A percentile compares a stretch with the other conserved stretches of the same genome.
Evolutionary conservation across 495 filamentous ascomycete species (phyloP).

Genomic region (Polyplosphaeria fusca): DNA sequence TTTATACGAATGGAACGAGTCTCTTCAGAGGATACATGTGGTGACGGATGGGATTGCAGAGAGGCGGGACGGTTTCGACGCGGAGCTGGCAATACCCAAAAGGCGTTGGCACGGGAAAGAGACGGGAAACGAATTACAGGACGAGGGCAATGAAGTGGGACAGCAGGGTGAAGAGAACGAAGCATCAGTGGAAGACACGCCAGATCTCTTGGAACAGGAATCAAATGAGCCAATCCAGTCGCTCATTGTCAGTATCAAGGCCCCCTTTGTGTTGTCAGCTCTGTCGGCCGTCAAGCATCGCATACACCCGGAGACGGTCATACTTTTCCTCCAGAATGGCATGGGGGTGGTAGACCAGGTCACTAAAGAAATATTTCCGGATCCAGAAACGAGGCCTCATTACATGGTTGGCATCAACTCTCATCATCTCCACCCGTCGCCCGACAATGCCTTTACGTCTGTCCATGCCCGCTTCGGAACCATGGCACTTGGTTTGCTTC

Average conservation of each 20-base stretch:
- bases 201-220: slow-evolving; percentile 8
- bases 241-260: slow-evolving; percentile 69
- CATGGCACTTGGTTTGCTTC: slow-evolving; percentile 57
- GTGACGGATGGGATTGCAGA: slow-evolving; percentile 42
- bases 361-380: slow-evolving; percentile 63
- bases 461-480: slow-evolving; percentile 62
- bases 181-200: not conserved
- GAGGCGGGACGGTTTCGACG: slow-evolving; percentile 47
- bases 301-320: slow-evolving; percentile 67
- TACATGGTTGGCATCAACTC: slow-evolving; percentile 73
- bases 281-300: slow-evolving; percentile 59
- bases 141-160: not conserved
- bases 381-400: slow-evolving; percentile 60
- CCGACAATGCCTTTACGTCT: slow-evolving; percentile 56
- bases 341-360: slow-evolving; percentile 77
- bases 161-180: not conserved
- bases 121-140: slow-evolving; percentile 2
- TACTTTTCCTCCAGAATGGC: slow-evolving; percentile 79
- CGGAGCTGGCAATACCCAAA: slow-evolving; percentile 45
- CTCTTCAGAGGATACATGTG: slow-evolving; percentile 35
- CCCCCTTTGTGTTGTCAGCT: slow-evolving; percentile 54
- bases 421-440: slow-evolving; percentile 54
- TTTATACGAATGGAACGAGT: slow-evolving; percentile 38
- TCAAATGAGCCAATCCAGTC: slow-evolving; percentile 59
- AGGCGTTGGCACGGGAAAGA: slow-evolving; percentile 24